These are phyloP conservation scores for Claviceps cyperi DNA, from an alignment of 2,329 filamentous ascomycete species.

Conservation along the genomic window DNA sequence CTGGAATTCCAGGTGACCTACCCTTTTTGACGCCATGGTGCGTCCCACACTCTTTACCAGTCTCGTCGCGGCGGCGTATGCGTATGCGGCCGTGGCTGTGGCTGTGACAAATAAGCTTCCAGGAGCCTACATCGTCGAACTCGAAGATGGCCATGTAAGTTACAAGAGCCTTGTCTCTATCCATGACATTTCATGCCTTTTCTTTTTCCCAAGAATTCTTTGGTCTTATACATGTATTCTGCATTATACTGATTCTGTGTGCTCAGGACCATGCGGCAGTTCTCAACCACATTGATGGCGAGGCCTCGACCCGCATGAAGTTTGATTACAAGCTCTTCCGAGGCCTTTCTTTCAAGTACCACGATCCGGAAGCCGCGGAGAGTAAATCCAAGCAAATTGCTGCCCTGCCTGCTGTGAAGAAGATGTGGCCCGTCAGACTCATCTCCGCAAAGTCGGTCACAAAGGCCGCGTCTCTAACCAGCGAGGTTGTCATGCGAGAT, in stretches of 20 bases:
- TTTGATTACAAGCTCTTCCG: constrained; percentile 38
- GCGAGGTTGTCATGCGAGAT: constrained; percentile 8
- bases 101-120: constrained; percentile 21
- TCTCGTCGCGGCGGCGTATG: constrained; percentile 11
- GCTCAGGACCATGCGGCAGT: constrained; percentile 3
- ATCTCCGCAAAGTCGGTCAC: constrained; percentile 27
- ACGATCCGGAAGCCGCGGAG: constrained; percentile 29
- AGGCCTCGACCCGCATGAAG: constrained; percentile 29
- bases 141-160: constrained; percentile 32
- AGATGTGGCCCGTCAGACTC: constrained; percentile 31
- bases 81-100: too few species aligned
- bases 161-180: background rate
- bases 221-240: too few species aligned
- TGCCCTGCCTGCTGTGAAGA: constrained; percentile 29
- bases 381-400: constrained; percentile 27
- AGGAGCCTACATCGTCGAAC: constrained; percentile 39
- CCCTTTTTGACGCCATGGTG: constrained; percentile 2
- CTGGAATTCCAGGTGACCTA: background rate
- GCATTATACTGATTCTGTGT: too few species aligned
- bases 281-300: constrained; percentile 1
- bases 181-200: background rate
- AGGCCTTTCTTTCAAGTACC: constrained; percentile 37
- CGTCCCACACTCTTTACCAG: constrained; percentile 6
- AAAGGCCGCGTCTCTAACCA: constrained; percentile 14
- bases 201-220: background rate